phyloP scores from a whole-genome alignment of 495 filamentous ascomycete genomes.

The Neurospora discreta region DNA sequence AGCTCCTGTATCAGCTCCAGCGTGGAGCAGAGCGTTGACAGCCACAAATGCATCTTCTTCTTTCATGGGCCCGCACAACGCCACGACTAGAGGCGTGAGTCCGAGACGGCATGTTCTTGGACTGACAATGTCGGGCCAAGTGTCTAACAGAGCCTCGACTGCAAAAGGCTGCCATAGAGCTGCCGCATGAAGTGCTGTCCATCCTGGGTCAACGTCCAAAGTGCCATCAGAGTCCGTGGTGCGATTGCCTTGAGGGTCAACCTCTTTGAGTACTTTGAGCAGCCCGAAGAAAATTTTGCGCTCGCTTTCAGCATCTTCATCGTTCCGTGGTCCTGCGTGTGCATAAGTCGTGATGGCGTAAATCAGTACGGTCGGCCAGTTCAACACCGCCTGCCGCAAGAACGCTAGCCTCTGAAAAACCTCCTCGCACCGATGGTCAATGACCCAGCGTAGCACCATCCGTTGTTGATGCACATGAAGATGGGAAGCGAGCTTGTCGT shows the following conservation, averaged over 20 bases:
- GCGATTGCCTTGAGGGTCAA: too few species aligned
- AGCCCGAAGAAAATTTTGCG: neutral
- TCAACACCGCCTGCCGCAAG: neutral
- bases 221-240: too few species aligned
- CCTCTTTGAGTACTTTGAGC: neutral
- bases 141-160: neutral
- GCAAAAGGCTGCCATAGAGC: neutral
- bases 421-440: neutral
- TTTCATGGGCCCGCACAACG: neutral
- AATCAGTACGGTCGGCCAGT: neutral
- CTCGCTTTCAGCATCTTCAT: neutral
- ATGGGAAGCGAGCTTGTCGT: too few species aligned
- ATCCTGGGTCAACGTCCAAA: neutral
- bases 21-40: neutral
- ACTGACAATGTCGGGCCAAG: neutral
- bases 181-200: neutral
- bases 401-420: neutral
- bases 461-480: neutral
- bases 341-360: neutral
- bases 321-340: neutral
- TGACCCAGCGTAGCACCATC: neutral
- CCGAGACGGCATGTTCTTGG: neutral
- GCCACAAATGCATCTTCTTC: neutral
- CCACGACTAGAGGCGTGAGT: neutral
- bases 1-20: neutral